Percentiles rank a stretch among this genome's conserved stretches.
Evolutionary conservation across 257 asterid species (phyloP).

Genomic region (Forsythia suspensa): DNA sequence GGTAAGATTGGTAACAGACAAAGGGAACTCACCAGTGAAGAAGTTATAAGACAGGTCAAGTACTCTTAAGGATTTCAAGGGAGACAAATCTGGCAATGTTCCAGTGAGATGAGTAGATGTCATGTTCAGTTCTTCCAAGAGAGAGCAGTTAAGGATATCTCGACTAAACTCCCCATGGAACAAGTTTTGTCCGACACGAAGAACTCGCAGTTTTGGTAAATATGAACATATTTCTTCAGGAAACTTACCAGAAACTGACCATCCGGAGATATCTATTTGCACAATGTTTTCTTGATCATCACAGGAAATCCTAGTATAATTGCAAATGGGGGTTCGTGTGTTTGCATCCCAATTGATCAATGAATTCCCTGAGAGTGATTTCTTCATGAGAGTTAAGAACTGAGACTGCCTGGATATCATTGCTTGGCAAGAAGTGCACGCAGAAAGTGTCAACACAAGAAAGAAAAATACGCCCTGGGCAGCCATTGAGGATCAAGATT

Average conservation of each 20-base stretch:
- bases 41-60: constrained; percentile 69
- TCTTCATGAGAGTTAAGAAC: constrained; percentile 51
- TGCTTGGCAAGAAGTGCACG: constrained; percentile 30
- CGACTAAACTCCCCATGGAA: constrained; percentile 56
- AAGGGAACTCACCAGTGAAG: constrained; percentile 71
- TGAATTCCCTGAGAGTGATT: constrained; percentile 39
- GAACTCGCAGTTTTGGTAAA: constrained; percentile 52
- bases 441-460: constrained; percentile 27
- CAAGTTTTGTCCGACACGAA: constrained; percentile 49
- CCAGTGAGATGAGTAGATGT: constrained; percentile 45
- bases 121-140: constrained; percentile 58
- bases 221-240: constrained; percentile 61
- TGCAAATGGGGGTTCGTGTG: constrained; percentile 38
- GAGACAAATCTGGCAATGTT: constrained; percentile 65
- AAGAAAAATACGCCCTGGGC: constrained; percentile 25
- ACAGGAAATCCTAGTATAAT: constrained; percentile 60
- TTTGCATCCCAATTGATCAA: constrained; percentile 49
- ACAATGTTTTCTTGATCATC: constrained; percentile 45
- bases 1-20: constrained; percentile 65
- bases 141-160: constrained; percentile 56
- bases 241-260: constrained; percentile 64
- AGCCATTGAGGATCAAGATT: constrained; percentile 35
- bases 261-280: constrained; percentile 54
- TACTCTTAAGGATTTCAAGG: constrained; percentile 37
- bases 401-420: constrained; percentile 31